Evolutionary conservation across 2,329 filamentous ascomycete species (phyloP), one percentile per base, ranked within the genome.

Genomic region (Tolypocladium paradoxum): DNA sequence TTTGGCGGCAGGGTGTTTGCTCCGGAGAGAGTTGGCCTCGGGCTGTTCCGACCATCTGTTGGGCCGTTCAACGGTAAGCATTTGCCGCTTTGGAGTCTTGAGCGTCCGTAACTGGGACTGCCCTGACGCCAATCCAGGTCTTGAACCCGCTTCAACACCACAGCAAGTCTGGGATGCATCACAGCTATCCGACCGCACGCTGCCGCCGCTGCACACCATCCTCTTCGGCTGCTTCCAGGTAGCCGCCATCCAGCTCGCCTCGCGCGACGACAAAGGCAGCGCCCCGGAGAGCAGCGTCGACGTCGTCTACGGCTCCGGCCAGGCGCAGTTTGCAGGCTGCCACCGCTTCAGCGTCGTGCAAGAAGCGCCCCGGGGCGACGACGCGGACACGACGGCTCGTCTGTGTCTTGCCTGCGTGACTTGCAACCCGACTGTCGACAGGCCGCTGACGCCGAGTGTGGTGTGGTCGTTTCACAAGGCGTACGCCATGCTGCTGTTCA

Each of bases 1-100:
- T 68, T 68, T 48, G 65, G 63, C 5, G 66, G 66, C 0, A 48
- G 57, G 0, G 65, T 68, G 0, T 58, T 68, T 38, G 57, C 54
- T 0, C 62, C 60, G 0, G 66, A 68, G 49, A 55, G 61, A 9
- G 35, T 54, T 5, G 47, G 52, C 0, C 53, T 65, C 1, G 54
- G 57, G 40, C 54, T 48, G 1, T n/a, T 58, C 9, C 53, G 54
- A 0, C 31, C 56, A 31, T 40, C 31, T 8, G n/a, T 49, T 33
- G 50, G 40, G 18, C 16, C 40, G 12, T 47, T 52, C 12, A 6
- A 27, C 2, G 50, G 50, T 48, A 18, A 46, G 38, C 38, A 18
- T 22, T 16, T 2, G 6, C 16, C 12, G 6, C n/a, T n/a, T n/a
- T n/a, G n/a, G n/a, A n/a, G n/a, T n/a, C n/a, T n/a, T n/a, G 14